Evolutionary conservation across 306 rosid species (phyloP).

Genomic region (Trifolium pratense): DNA sequence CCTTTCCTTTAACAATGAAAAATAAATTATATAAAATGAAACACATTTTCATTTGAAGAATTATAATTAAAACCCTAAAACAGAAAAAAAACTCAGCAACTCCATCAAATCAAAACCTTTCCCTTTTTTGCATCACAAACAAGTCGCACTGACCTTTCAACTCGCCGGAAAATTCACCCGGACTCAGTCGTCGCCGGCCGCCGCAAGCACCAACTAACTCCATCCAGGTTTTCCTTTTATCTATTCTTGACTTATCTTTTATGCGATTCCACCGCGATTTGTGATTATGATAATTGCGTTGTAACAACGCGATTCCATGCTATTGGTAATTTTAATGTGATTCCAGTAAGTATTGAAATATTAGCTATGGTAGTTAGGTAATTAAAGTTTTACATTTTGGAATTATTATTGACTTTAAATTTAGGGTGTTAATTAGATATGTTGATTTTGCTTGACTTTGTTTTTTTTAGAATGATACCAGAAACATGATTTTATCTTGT

Average conservation of each 20-base stretch:
- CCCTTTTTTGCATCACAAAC: neutral
- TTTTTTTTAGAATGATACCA: neutral
- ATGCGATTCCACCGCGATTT: neutral
- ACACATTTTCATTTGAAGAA: neutral
- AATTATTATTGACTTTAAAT: neutral
- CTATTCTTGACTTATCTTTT: neutral
- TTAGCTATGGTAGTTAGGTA: neutral
- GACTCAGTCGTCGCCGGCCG: neutral
- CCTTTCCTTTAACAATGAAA: neutral
- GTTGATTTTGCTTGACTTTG: neutral
- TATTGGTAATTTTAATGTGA: too few relatives aligned
- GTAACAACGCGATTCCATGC: neutral
- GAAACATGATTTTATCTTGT: neutral
- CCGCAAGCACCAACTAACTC: neutral
- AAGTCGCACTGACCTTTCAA: neutral
- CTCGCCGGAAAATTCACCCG: neutral
- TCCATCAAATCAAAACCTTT: neutral
- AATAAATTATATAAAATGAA: neutral
- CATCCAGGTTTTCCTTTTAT: neutral
- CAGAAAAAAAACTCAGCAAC: constrained; percentile 8
- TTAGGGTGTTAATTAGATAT: neutral
- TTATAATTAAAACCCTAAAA: constrained; percentile 19
- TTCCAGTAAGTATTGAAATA: too few relatives aligned
- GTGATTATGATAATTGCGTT: neutral
- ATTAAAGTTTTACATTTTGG: neutral